A percentile compares a stretch with the other conserved stretches of the same genome.
Conservation (phyloP, 2,329 filamentous ascomycete genomes). For the Cyphellophora europaea region DNA sequence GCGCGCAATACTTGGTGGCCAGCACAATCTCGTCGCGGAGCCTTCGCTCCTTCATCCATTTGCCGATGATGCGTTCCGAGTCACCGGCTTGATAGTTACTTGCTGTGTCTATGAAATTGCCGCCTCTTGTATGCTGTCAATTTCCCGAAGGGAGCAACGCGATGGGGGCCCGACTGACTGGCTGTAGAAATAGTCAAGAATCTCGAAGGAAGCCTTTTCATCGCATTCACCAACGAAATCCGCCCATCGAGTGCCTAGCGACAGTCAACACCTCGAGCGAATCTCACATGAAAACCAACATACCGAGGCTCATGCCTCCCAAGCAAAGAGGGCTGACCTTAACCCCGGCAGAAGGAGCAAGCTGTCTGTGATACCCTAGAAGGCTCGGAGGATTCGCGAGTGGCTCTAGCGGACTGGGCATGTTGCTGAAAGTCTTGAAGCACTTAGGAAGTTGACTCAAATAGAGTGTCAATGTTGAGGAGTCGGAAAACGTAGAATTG, state of each 20-base stretch:
- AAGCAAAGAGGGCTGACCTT: conserved; percentile 46
- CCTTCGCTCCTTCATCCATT: conserved; percentile 38
- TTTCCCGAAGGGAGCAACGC: too few relatives aligned
- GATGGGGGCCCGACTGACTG: too few relatives aligned
- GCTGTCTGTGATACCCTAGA: conserved; percentile 43
- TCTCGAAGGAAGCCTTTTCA: conserved; percentile 35
- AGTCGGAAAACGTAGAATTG: too few relatives aligned
- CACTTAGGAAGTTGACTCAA: too few relatives aligned
- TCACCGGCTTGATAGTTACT: conserved; percentile 34
- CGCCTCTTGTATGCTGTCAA: too few relatives aligned
- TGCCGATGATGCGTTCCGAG: conserved; percentile 39
- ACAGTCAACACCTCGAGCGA: too few relatives aligned
- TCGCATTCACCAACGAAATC: conserved; percentile 24
- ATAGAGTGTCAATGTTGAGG: too few relatives aligned
- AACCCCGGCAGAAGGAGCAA: conserved; percentile 42
- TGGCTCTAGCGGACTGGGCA: too few relatives aligned
- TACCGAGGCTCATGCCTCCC: conserved; percentile 47
- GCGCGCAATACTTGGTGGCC: conserved; percentile 43
- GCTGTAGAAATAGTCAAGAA: conserved; percentile 37
- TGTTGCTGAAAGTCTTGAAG: too few relatives aligned
- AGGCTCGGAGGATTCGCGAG: conserved; percentile 24
- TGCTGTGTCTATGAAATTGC: conserved; percentile 45
- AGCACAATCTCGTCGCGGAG: conserved; percentile 43
- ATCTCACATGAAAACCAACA: too few relatives aligned
- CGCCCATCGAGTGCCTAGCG: conserved; percentile 40